A percentile compares a stretch with the other conserved stretches of the same genome.
Conservation (phyloP, 257 asterid species). For the Penstemon newberryi region DNA sequence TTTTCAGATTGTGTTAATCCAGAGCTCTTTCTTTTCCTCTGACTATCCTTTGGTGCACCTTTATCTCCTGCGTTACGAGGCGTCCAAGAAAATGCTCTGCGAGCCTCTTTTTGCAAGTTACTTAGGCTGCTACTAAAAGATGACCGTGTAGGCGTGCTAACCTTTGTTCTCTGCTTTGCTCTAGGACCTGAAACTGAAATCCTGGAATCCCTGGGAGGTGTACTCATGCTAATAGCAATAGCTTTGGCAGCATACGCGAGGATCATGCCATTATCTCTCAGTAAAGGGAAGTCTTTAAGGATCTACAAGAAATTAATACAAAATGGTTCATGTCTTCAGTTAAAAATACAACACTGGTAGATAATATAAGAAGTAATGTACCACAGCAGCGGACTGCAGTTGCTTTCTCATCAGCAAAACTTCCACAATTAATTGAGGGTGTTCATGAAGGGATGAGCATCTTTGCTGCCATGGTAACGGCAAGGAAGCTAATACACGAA, state of each 20-base stretch:
- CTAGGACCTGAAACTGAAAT: constrained; percentile 66
- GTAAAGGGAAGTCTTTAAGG: constrained; percentile 78
- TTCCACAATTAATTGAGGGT: constrained; percentile 92
- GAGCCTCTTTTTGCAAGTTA: constrained; percentile 94
- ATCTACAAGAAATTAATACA: constrained; percentile 53
- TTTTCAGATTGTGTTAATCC: constrained; percentile 81
- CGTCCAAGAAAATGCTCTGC: constrained; percentile 97
- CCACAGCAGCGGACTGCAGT: constrained; percentile 94
- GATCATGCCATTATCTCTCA: constrained; percentile 79
- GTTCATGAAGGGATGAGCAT: constrained; percentile 94
- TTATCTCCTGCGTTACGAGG: constrained; percentile 87
- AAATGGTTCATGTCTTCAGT: constrained; percentile 26
- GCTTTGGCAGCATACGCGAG: constrained; percentile 89
- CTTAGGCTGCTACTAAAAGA: constrained; percentile 83
- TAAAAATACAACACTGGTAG: constrained; percentile 16
- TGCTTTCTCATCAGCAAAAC: constrained; percentile 98
- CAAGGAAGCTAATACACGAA: constrained; percentile 88
- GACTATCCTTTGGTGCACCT: constrained; percentile 66
- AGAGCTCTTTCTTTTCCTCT: constrained; percentile 92
- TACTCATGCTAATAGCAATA: constrained; percentile 73
- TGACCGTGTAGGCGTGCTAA: constrained; percentile 73
- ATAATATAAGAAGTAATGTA: constrained; percentile 38
- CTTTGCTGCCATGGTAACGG: constrained; percentile 99
- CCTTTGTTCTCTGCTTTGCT: constrained; percentile 77
- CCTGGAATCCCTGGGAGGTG: constrained; percentile 79